Conservation (phyloP, 2,329 filamentous ascomycete species). For the Colletotrichum sp. region DNA sequence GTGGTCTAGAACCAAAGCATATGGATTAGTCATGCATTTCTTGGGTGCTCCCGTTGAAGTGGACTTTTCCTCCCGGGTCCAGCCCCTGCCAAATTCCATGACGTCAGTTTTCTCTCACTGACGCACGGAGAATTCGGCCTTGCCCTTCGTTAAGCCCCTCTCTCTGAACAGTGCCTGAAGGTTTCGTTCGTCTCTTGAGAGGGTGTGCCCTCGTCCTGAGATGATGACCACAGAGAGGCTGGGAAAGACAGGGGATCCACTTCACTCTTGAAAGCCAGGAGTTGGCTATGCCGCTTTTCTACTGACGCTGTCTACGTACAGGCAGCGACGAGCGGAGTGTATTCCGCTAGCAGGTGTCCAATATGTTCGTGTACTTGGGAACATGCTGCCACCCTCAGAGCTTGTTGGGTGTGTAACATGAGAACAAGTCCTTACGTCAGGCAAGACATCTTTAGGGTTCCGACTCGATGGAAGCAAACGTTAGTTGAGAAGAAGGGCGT, state of each 20-base stretch:
- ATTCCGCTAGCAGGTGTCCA: background rate
- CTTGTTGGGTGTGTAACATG: background rate
- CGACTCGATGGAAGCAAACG: background rate
- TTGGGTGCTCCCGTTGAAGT: background rate
- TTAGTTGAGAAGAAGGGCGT: background rate
- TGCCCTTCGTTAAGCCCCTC: background rate
- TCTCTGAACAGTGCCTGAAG: background rate
- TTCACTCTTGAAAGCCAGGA: background rate
- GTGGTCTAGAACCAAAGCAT: background rate
- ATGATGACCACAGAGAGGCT: background rate
- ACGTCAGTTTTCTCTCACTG: background rate
- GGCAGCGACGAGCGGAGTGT: background rate
- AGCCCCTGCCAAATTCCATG: background rate
- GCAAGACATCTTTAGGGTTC: background rate
- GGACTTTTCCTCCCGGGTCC: background rate
- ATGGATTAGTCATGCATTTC: background rate
- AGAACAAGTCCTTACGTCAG: background rate
- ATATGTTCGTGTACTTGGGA: background rate
- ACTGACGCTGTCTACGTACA: background rate
- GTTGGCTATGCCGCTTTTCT: background rate
- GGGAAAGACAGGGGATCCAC: background rate
- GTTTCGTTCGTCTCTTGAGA: background rate
- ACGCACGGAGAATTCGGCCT: background rate
- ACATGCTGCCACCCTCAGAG: background rate
- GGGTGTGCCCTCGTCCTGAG: background rate